These are phyloP conservation scores for Cutaneotrichosporon sp. DNA, from an alignment of 1,284 basidiomycete species.

Conservation along the genomic window DNA sequence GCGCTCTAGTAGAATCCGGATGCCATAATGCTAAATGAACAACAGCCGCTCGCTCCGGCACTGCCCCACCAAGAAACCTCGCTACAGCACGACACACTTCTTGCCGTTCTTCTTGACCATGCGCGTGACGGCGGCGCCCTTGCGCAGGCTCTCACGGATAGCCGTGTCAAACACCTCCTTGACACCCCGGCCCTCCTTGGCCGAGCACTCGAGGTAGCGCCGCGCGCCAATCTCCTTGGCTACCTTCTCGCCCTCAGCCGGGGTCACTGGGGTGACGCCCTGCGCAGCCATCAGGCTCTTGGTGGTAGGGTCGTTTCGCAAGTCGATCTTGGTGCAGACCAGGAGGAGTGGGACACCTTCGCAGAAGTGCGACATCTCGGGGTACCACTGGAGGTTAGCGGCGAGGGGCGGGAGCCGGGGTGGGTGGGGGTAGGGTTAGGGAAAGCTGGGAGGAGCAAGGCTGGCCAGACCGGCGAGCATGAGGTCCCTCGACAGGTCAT, in stretches of 20 bases:
- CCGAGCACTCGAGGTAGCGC: slow-evolving; percentile 87
- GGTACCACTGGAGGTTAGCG: slow-evolving; percentile 73
- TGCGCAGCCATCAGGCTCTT: slow-evolving; percentile 90
- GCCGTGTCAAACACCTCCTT: slow-evolving; percentile 91
- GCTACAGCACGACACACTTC: slow-evolving; percentile 74
- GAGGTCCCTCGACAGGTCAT: too few species aligned
- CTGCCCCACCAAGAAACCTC: not conserved
- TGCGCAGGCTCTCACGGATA: slow-evolving; percentile 78
- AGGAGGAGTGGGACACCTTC: slow-evolving; percentile 89
- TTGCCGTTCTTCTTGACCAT: slow-evolving; percentile 66
- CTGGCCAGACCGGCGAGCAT: too few species aligned
- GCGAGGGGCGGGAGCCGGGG: not conserved
- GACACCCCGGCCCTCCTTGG: slow-evolving; percentile 85
- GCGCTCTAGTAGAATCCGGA: not conserved
- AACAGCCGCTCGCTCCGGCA: slow-evolving; percentile 7
- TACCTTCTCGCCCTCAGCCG: slow-evolving; percentile 74
- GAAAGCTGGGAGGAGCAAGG: too few species aligned
- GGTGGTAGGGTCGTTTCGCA: slow-evolving; percentile 83
- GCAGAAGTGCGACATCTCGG: slow-evolving; percentile 97
- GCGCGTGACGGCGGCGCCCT: slow-evolving; percentile 60
- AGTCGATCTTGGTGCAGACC: slow-evolving; percentile 91
- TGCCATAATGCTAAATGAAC: slow-evolving; percentile 18
- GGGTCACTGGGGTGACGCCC: slow-evolving; percentile 78
- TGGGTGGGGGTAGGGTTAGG: too few species aligned
- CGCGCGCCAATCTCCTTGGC: slow-evolving; percentile 92